Conservation (phyloP, 2,329 filamentous ascomycete genomes). For the Apiospora kogelbergensis region DNA sequence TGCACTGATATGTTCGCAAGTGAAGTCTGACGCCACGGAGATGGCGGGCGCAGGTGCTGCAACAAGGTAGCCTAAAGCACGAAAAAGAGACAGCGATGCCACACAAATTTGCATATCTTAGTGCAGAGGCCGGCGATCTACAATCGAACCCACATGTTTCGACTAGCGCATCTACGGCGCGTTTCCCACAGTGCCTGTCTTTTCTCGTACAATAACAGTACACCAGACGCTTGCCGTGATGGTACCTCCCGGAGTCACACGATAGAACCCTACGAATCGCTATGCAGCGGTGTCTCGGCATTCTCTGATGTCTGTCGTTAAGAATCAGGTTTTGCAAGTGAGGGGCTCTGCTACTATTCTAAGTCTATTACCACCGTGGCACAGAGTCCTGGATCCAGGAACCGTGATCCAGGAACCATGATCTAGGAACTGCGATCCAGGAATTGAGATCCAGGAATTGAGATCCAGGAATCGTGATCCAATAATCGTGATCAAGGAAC, state of each 20-base stretch:
- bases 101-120: no score
- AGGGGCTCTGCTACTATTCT: not conserved
- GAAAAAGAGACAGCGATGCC: no score
- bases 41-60: no score
- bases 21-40: no score
- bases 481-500: not conserved
- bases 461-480: not conserved
- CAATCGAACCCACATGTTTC: no score
- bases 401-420: not conserved
- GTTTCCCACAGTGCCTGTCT: not conserved
- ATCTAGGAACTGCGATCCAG: not conserved
- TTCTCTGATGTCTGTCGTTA: not conserved
- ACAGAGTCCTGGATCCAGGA: no score
- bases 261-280: not conserved
- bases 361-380: not conserved
- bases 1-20: no score
- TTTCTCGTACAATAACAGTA: not conserved
- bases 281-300: not conserved
- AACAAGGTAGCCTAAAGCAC: no score
- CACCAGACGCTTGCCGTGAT: not conserved
- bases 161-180: not conserved
- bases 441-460: not conserved
- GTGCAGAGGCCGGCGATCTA: no score
- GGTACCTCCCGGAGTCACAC: not conserved
- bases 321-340: not conserved